Base-by-base conservation (phyloP, 2,329 filamentous ascomycete genomes). In the Daldinia eschscholtzii region DNA sequence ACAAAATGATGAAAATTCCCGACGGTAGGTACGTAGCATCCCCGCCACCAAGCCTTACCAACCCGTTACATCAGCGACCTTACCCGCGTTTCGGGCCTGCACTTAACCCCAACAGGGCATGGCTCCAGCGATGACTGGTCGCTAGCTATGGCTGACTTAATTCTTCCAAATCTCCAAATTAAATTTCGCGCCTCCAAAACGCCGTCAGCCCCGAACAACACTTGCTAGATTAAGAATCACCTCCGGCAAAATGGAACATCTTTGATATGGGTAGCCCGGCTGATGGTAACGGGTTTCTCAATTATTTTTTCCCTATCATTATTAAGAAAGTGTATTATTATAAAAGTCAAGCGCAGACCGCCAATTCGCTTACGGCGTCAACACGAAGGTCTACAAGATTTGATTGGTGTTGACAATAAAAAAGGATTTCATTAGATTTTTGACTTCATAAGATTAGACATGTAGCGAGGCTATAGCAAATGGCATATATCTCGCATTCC, bases 41-140 rank as follows among this genome's bases (percentile, higher is more conserved):
- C 68, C 72, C 69, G 53, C 65, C 30, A 39, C 68, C 57, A 67
- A 67, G 68, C 60, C 71, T 75, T 73, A 76, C 74, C 69, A 75
- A 75, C 70, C 61, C 67, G 70, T 75, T 75, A 75, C 74, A 74
- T 75, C 73, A 74, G 73, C 73, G 70, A 57, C 57, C 48, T 57
- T 53, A 41, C 35, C 68, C 60, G 58, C 62, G 61, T 67, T 58
- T 58, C 60, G 59, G 15, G 46, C 28, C 46, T 30, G 26, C 65
- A 61, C 65, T 64, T 57, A 35, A 52, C 57, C 61, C 20, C 55
- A 52, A 58, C 15, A 62, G 52, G 58, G 56, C 33, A 61, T 42
- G 55, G 61, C 60, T 65, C 59, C 61, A 62, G 30, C 63, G 71
- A 66, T 74, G 71, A 74, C 68, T 74, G 71, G 68, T 26, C 62